Evolutionary conservation across 192 early-diverging fungal genomes (phyloP).

Genomic region (Mycoemilia scoparia): DNA sequence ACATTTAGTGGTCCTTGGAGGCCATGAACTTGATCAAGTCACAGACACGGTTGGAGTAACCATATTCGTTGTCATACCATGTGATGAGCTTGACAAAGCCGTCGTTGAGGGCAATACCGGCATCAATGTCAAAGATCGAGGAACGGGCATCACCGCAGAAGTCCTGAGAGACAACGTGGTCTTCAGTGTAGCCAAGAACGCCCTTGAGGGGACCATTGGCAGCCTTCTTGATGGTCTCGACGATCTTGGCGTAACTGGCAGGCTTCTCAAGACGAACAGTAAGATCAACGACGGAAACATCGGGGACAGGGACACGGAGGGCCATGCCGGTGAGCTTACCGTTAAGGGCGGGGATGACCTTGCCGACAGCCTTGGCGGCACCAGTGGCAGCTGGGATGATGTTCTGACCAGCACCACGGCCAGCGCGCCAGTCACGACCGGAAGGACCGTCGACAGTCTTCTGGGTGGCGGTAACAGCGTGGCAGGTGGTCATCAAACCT

Average conservation of each 20-base stretch:
- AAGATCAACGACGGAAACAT: constrained; percentile 95
- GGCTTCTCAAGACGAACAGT: constrained; percentile 82
- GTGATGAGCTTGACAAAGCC: constrained; percentile 93
- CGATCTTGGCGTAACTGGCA: constrained; percentile 82
- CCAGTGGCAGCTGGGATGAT: constrained; percentile 97
- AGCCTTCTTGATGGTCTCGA: constrained; percentile 67
- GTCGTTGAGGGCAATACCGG: constrained; percentile 84
- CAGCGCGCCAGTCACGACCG: constrained; percentile 91
- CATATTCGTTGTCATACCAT: constrained; percentile 85
- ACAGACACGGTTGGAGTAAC: constrained; percentile 81
- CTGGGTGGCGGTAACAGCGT: constrained; percentile 96
- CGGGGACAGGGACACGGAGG: constrained; percentile 85
- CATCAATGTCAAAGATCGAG: constrained; percentile 88
- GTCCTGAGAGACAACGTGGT: constrained; percentile 89
- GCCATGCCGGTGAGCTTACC: constrained; percentile 98
- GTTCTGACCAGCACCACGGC: constrained; percentile 92
- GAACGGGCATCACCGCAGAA: constrained; percentile 84
- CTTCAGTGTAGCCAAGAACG: constrained; percentile 82
- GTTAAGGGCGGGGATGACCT: constrained; percentile 84
- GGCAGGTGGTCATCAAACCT: constrained; percentile 97
- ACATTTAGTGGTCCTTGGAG: too few species aligned
- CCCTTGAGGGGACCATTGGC: constrained; percentile 70
- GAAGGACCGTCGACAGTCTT: constrained; percentile 99
- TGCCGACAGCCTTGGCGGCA: constrained; percentile 97
- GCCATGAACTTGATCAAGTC: constrained; percentile 72